Percentiles rank a stretch among this genome's conserved stretches.
Conservation (phyloP, 805 yeast species). For the Nematodospora valgi region DNA sequence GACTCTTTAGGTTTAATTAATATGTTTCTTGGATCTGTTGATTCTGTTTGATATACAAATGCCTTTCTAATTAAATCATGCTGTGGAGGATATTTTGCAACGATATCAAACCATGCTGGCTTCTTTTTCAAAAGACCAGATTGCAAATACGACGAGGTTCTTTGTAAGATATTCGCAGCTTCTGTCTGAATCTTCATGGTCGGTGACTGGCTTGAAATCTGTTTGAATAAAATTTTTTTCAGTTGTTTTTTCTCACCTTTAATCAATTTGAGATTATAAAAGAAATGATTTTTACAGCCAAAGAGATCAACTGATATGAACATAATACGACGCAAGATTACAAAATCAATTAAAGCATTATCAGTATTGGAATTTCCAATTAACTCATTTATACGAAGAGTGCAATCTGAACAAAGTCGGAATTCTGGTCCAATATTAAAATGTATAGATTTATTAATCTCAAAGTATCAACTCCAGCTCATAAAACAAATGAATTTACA, state of each 20-base stretch:
- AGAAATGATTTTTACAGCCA: no score
- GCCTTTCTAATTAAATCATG: conserved; percentile 53
- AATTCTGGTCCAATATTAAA: conserved; percentile 10
- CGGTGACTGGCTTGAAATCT: no score
- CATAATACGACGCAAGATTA: no score
- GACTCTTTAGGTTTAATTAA: neutral
- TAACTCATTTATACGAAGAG: conserved; percentile 2
- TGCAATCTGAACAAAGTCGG: conserved; percentile 3
- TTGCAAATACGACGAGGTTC: conserved; percentile 72
- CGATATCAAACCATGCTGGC: conserved; percentile 90
- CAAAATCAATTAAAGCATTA: no score
- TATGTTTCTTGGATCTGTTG: conserved; percentile 23
- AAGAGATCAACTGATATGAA: no score
- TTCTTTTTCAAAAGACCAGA: conserved; percentile 66
- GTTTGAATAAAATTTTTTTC: no score
- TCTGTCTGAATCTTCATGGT: conserved; percentile 62
- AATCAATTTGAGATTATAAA: no score
- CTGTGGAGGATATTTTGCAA: conserved; percentile 79
- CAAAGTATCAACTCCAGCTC: conserved; percentile 10
- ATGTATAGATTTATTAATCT: conserved; percentile 12
- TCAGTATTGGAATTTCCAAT: conserved; percentile 2
- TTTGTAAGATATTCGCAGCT: conserved; percentile 73
- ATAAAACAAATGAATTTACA: conserved; percentile 4
- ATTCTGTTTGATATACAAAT: conserved; percentile 22
- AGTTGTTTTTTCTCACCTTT: no score